Conservation (phyloP, 2,329 filamentous ascomycete genomes). For the Microdochium nivale region DNA sequence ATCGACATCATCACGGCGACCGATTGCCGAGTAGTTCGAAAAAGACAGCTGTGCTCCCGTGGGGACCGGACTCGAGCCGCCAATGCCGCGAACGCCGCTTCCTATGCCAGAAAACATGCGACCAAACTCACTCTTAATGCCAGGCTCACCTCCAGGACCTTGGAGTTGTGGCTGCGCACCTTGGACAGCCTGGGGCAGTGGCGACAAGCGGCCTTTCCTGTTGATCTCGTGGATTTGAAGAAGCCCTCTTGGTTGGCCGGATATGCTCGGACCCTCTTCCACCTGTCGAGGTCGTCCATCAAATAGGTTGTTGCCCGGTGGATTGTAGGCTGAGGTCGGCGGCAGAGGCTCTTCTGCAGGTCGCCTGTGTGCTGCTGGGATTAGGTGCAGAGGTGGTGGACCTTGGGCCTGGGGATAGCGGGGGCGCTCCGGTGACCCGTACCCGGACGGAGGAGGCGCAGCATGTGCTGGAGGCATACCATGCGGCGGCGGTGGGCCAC, state of each 20-base stretch:
- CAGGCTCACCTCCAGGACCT: conserved; percentile 72
- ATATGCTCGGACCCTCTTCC: conserved; percentile 49
- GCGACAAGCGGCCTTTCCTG: conserved; percentile 75
- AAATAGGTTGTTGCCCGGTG: conserved; percentile 31
- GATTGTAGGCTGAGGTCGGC: conserved; percentile 40
- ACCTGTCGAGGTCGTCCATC: conserved; percentile 31
- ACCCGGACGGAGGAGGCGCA: conserved; percentile 23
- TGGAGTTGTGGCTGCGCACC: conserved; percentile 76
- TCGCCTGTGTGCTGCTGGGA: conserved; percentile 26
- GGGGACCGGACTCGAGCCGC: conserved; percentile 42
- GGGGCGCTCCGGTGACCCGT: conserved; percentile 43
- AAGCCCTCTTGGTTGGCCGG: conserved; percentile 53
- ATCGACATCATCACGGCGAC: conserved; percentile 45
- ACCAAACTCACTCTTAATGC: conserved; percentile 91
- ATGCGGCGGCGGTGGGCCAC: conserved; percentile 21
- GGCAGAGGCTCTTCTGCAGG: conserved; percentile 38
- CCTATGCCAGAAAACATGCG: conserved; percentile 93
- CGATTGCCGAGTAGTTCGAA: conserved; percentile 27
- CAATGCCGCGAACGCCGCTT: conserved; percentile 42
- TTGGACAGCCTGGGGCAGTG: conserved; percentile 86
- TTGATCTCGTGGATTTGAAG: conserved; percentile 76
- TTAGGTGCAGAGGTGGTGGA: conserved; percentile 23
- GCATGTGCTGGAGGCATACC: conserved; percentile 17
- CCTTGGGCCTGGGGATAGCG: conserved; percentile 26
- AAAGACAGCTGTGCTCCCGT: conserved; percentile 35